Conservation (phyloP, 129 eudicot genomes). For the Centella asiatica region DNA sequence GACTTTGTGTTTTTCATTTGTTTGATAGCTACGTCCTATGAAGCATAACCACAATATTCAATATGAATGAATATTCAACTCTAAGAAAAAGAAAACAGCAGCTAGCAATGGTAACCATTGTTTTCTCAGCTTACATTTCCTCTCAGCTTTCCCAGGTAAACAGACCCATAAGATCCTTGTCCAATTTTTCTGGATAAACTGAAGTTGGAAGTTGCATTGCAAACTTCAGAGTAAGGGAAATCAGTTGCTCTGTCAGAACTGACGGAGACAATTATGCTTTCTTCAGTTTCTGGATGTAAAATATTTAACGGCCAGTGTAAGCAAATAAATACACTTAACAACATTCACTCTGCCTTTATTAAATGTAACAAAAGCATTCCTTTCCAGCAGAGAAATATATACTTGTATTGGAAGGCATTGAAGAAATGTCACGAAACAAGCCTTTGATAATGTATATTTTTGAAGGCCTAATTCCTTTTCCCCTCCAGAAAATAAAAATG, state of each 20-base stretch:
- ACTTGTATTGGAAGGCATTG: background rate
- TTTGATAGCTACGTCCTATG: slow-evolving; percentile 11
- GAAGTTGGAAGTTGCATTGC: slow-evolving; percentile 14
- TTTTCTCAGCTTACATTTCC: slow-evolving; percentile 7
- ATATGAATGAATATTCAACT: background rate
- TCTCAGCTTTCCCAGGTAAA: slow-evolving; percentile 14
- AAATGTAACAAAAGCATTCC: background rate
- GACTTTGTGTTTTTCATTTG: slow-evolving; percentile 15
- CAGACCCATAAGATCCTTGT: slow-evolving; percentile 20
- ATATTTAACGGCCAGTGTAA: background rate
- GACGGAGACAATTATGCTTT: background rate
- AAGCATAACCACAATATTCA: background rate
- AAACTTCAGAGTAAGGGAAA: slow-evolving; percentile 8
- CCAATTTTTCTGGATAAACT: slow-evolving; percentile 6
- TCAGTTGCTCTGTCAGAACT: slow-evolving; percentile 10
- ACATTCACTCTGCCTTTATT: background rate
- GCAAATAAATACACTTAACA: background rate
- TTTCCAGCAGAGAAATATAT: background rate
- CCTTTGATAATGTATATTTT: background rate
- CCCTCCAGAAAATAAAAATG: background rate
- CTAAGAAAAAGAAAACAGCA: background rate
- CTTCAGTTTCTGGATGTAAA: slow-evolving; percentile 5
- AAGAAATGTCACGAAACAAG: background rate
- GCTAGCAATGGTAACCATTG: background rate
- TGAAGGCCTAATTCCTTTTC: background rate